Percentiles rank a stretch among this genome's conserved stretches.
Conservation (phyloP, 2,329 filamentous ascomycete species). For the Arthrobotrys pseudoclavata region DNA sequence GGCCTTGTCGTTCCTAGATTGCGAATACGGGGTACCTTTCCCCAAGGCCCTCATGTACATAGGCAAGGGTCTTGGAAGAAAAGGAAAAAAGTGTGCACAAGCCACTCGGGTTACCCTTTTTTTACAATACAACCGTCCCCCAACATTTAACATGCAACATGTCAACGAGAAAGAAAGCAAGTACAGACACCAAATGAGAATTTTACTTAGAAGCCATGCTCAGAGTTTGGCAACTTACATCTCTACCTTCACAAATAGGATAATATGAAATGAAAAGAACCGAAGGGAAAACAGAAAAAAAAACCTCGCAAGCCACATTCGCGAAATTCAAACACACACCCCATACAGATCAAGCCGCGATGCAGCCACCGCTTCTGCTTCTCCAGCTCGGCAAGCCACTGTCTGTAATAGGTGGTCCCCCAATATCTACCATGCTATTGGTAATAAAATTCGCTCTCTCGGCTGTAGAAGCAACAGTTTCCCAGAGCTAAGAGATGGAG, state of each 20-base stretch:
- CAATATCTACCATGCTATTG: conserved; percentile 37
- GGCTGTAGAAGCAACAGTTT: conserved; percentile 29
- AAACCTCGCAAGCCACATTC: conserved; percentile 19
- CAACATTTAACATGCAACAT: conserved; percentile 20
- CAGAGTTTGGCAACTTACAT: conserved; percentile 14
- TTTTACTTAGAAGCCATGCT: not conserved
- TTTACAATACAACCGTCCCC: conserved; percentile 19
- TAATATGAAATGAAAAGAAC: not conserved
- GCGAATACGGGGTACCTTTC: conserved; percentile 51
- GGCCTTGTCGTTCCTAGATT: conserved; percentile 31
- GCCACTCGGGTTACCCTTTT: conserved; percentile 23
- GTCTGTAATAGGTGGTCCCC: not conserved
- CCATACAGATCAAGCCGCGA: conserved; percentile 8
- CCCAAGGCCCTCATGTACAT: conserved; percentile 5
- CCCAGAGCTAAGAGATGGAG: conserved; percentile 27
- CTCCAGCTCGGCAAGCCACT: conserved; percentile 43
- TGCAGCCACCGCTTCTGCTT: conserved; percentile 14
- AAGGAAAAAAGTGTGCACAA: conserved; percentile 10
- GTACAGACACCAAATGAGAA: not conserved
- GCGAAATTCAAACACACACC: conserved; percentile 8
- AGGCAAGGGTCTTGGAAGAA: conserved; percentile 17
- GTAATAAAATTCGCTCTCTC: conserved; percentile 34
- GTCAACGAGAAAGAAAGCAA: conserved; percentile 1
- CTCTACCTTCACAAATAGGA: conserved; percentile 26
- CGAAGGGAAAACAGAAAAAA: not conserved